phyloP scores from a whole-genome alignment of 805 yeast genomes.

The Sugiyamaella valdiviana region DNA sequence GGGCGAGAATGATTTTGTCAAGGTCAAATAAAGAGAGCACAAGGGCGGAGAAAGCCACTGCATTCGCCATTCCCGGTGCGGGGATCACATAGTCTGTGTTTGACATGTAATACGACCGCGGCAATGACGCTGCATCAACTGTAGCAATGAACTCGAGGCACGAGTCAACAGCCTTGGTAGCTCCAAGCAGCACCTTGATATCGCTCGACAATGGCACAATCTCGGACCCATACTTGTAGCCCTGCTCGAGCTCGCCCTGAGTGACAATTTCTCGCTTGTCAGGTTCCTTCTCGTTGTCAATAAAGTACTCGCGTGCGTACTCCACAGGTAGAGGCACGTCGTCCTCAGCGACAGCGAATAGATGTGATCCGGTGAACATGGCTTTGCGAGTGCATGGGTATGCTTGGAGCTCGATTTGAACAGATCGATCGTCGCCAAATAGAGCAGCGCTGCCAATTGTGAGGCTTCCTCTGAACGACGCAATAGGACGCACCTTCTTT shows the following conservation, averaged over 20 bases:
- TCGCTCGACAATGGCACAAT: slow-evolving; percentile 48
- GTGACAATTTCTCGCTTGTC: slow-evolving; percentile 31
- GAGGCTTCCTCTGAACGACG: slow-evolving; percentile 43
- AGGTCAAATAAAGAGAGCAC: slow-evolving; percentile 47
- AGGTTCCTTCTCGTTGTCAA: slow-evolving; percentile 18
- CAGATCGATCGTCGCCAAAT: slow-evolving; percentile 24
- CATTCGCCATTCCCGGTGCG: slow-evolving; percentile 33
- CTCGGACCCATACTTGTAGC: slow-evolving; percentile 61
- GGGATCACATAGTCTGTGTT: slow-evolving; percentile 55
- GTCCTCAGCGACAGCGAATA: slow-evolving; percentile 7
- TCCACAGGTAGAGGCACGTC: slow-evolving; percentile 5
- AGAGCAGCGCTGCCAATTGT: slow-evolving; percentile 40
- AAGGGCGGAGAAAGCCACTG: slow-evolving; percentile 40
- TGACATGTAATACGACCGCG: slow-evolving; percentile 52
- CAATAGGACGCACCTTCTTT: slow-evolving; percentile 43
- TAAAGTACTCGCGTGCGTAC: slow-evolving; percentile 16
- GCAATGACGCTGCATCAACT: slow-evolving; percentile 40
- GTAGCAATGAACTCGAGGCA: slow-evolving; percentile 66
- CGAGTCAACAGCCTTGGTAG: slow-evolving; percentile 33
- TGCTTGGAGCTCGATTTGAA: slow-evolving; percentile 19
- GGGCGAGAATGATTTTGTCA: slow-evolving; percentile 49
- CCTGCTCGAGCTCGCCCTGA: slow-evolving; percentile 44
- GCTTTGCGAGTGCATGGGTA: slow-evolving; percentile 20
- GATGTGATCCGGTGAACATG: slow-evolving; percentile 10
- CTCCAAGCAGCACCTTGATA: slow-evolving; percentile 33